Evolutionary conservation across 2,329 filamentous ascomycete genomes (phyloP).

Genomic region (Alternaria triticimaculans): DNA sequence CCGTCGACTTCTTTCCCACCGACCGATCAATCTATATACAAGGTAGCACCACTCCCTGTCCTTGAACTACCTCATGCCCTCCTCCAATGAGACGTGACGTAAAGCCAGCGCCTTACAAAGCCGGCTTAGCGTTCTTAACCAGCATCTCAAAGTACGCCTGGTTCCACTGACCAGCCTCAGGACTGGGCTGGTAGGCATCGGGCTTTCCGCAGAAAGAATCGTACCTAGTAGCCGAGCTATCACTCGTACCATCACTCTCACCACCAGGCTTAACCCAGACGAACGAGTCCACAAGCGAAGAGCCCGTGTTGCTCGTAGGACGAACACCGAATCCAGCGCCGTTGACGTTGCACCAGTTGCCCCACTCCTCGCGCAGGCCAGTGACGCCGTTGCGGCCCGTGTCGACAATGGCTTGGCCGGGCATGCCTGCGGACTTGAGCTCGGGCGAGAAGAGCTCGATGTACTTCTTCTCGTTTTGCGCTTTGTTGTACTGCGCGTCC

Average conservation of each 20-base stretch:
- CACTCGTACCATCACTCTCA: constrained; percentile 58
- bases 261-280: constrained; percentile 75
- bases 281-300: constrained; percentile 66
- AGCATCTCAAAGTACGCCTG: constrained; percentile 53
- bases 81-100: neutral
- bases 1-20: neutral
- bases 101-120: constrained; percentile 30
- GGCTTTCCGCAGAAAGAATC: constrained; percentile 63
- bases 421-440: constrained; percentile 56
- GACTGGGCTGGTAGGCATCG: constrained; percentile 67
- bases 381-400: constrained; percentile 64
- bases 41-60: neutral
- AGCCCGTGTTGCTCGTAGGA: constrained; percentile 66
- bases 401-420: constrained; percentile 63
- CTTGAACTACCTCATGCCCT: neutral
- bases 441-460: constrained; percentile 60
- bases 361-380: constrained; percentile 61
- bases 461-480: constrained; percentile 61
- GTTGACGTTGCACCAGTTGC: constrained; percentile 72
- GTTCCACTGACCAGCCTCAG: constrained; percentile 74
- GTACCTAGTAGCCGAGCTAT: constrained; percentile 56
- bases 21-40: constrained; percentile 19
- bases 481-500: constrained; percentile 50
- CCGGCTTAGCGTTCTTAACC: constrained; percentile 48
- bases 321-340: constrained; percentile 69